Conservation (phyloP, 2,329 filamentous ascomycete genomes). For the Apiospora pterosperma region DNA sequence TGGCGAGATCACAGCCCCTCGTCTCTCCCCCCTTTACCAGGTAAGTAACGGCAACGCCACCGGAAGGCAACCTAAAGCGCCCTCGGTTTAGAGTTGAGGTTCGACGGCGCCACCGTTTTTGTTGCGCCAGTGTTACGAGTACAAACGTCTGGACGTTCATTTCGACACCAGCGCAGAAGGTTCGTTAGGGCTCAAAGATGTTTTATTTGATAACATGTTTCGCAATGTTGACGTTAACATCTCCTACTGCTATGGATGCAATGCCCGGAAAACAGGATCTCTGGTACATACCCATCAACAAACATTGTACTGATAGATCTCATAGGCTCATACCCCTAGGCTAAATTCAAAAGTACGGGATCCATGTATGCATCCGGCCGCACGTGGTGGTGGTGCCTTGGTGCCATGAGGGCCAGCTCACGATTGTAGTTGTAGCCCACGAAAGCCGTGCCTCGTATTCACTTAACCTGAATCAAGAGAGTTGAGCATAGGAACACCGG, state of each 20-base stretch:
- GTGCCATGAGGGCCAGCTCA: neutral
- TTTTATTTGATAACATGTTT: neutral
- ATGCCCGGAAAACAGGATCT: neutral
- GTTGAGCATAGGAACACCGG: neutral
- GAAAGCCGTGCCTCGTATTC: neutral
- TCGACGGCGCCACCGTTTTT: neutral
- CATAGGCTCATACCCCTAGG: neutral
- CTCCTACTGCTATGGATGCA: neutral
- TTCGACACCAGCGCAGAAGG: neutral
- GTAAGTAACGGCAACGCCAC: neutral
- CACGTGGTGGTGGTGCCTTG: too few relatives aligned
- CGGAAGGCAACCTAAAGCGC: neutral
- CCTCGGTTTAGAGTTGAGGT: neutral
- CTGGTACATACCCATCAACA: neutral
- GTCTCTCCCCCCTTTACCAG: neutral
- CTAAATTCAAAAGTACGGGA: neutral
- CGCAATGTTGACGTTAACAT: neutral
- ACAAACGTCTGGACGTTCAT: neutral
- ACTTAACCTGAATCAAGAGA: neutral
- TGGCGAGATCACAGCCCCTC: too few relatives aligned
- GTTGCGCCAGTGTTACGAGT: slow-evolving; percentile 2
- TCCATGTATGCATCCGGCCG: neutral
- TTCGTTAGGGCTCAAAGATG: neutral
- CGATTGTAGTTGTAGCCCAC: neutral
- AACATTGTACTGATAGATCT: neutral